Evolutionary conservation across 2,329 filamentous ascomycete species (phyloP).

Genomic region (Herpotrichia juniperi): DNA sequence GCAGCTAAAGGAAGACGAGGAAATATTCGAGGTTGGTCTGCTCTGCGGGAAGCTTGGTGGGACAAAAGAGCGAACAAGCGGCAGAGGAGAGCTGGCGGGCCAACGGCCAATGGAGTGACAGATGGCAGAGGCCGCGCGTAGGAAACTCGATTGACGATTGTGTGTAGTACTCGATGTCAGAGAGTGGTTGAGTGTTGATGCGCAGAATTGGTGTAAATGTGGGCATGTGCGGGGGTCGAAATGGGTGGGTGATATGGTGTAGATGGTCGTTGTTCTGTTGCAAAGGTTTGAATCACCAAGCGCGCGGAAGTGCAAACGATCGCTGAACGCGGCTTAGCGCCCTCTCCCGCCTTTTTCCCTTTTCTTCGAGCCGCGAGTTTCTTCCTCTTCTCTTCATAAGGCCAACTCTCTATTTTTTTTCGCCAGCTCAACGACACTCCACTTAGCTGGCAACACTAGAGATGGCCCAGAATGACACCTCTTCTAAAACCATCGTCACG

Average conservation of each 20-base stretch:
- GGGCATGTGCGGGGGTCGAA: neutral
- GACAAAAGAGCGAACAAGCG: constrained; percentile 45
- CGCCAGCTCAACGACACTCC: constrained; percentile 61
- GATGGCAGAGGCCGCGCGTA: neutral
- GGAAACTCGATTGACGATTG: neutral
- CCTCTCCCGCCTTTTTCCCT: neutral
- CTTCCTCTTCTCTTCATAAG: constrained; percentile 39
- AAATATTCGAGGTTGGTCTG: constrained; percentile 10
- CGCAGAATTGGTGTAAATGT: neutral
- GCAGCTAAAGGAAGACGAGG: constrained; percentile 17
- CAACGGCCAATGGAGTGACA: constrained; percentile 21
- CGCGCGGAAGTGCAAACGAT: constrained; percentile 6
- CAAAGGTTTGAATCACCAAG: constrained; percentile 5
- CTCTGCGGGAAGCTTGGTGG: constrained; percentile 38
- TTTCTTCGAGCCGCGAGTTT: no score
- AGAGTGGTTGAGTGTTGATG: neutral
- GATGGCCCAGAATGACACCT: constrained; percentile 74
- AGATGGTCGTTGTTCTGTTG: neutral
- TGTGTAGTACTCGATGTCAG: neutral
- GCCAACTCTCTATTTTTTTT: constrained; percentile 79
- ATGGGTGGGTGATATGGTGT: neutral
- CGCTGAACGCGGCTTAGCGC: constrained; percentile 1
- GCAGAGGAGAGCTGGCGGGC: constrained; percentile 30
- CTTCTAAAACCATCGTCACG: constrained; percentile 85
- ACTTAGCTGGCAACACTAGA: constrained; percentile 74